Conservation (phyloP, 2,329 filamentous ascomycete species). For the Fusarium sp. region DNA sequence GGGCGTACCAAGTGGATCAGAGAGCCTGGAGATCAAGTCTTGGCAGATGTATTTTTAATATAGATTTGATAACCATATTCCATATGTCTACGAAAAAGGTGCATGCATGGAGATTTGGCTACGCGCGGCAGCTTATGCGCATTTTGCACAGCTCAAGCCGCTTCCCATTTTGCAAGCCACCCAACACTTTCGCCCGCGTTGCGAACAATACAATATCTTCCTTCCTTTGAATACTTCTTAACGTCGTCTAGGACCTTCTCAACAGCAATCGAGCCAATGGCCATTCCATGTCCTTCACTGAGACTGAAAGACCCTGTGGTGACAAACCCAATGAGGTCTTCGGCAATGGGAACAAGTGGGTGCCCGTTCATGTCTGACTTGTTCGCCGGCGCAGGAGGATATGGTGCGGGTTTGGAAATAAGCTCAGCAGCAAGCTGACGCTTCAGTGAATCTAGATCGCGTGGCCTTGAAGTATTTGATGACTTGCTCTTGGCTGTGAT, state of each 20-base stretch:
- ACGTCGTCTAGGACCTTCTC: slow-evolving; percentile 64
- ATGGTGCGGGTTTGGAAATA: slow-evolving; percentile 53
- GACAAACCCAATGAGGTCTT: slow-evolving; percentile 89
- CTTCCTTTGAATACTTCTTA: slow-evolving; percentile 56
- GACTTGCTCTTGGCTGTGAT: slow-evolving; percentile 15
- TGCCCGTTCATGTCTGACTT: slow-evolving; percentile 63
- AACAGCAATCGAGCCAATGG: slow-evolving; percentile 78
- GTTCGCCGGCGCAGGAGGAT: slow-evolving; percentile 55
- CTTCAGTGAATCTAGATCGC: slow-evolving; percentile 57
- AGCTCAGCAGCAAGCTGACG: slow-evolving; percentile 64
- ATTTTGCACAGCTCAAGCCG: slow-evolving; percentile 58
- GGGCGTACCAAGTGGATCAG: slow-evolving; percentile 9
- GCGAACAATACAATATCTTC: slow-evolving; percentile 80
- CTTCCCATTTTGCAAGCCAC: slow-evolving; percentile 83
- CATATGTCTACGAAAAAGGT: neutral
- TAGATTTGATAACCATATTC: neutral
- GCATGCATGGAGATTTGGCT: neutral
- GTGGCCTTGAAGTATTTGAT: slow-evolving; percentile 28
- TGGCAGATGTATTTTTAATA: neutral
- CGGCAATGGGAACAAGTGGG: slow-evolving; percentile 77
- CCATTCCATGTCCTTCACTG: slow-evolving; percentile 79
- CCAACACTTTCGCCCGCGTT: slow-evolving; percentile 84
- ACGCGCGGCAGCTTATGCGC: neutral
- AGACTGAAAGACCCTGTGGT: slow-evolving; percentile 89
- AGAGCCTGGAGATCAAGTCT: slow-evolving; percentile 11